phyloP scores from a whole-genome alignment of 176 grass and related monocot genomes.

The Guadua angustifolia region DNA sequence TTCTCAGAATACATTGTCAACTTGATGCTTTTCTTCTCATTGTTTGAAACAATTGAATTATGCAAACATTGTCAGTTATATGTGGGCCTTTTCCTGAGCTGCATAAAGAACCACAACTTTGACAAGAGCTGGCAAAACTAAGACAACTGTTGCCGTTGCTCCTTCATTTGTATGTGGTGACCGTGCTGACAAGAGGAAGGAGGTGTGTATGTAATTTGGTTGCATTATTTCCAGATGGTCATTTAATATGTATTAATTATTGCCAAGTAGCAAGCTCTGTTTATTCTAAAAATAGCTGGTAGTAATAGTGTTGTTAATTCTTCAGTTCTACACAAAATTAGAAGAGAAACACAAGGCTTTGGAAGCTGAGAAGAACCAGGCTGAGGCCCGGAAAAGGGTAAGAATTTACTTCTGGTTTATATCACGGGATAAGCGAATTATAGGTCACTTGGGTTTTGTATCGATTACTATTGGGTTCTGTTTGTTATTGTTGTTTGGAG shows the following conservation, averaged over 20 bases:
- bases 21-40: background rate
- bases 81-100: conserved; percentile 60
- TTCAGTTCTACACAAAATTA: conserved; percentile 85
- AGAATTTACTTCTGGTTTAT: conserved; percentile 19
- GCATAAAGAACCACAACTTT: conserved; percentile 54
- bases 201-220: conserved; percentile 50
- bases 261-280: background rate
- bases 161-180: conserved; percentile 66
- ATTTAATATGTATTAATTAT: background rate
- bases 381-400: conserved; percentile 73
- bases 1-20: conserved; percentile 24
- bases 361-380: conserved; percentile 66
- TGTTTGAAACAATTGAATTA: conserved; percentile 31
- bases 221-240: conserved; percentile 9
- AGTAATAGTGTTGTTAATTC: conserved; percentile 37
- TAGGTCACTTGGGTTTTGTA: conserved; percentile 24
- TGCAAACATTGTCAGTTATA: background rate
- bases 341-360: conserved; percentile 82
- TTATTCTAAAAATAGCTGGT: conserved; percentile 1
- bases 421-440: background rate
- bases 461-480: background rate
- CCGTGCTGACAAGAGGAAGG: conserved; percentile 77
- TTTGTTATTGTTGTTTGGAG: background rate
- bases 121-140: conserved; percentile 57
- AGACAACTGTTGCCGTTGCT: conserved; percentile 55